Percentiles rank a stretch among this genome's conserved stretches.
These are phyloP conservation scores for Bjerkandera adusta DNA, from an alignment of 1,284 basidiomycete genomes.

Conservation along the genomic window DNA sequence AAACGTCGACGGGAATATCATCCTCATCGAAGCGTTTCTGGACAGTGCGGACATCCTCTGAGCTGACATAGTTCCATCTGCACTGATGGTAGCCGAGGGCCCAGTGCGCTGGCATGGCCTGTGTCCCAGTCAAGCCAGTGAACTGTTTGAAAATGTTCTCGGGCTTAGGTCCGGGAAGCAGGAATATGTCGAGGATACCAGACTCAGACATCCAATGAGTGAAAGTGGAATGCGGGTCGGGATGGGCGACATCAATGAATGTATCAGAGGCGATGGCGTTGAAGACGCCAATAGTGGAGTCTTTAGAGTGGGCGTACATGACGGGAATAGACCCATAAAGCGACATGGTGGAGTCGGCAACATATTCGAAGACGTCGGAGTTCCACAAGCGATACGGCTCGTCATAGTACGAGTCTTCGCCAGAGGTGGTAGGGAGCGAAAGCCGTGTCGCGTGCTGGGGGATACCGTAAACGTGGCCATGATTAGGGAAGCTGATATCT, in stretches of 20 bases:
- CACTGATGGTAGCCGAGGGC: slow-evolving; percentile 96
- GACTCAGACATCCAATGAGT: slow-evolving; percentile 98
- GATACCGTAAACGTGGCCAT: slow-evolving; percentile 90
- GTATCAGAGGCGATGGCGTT: slow-evolving; percentile 92
- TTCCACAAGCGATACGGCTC: slow-evolving; percentile 98
- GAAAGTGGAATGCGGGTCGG: slow-evolving; percentile 62
- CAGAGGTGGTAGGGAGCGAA: slow-evolving; percentile 83
- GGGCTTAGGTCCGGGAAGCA: slow-evolving; percentile 88
- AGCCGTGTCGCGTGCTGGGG: slow-evolving; percentile 95
- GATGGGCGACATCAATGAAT: slow-evolving; percentile 88
- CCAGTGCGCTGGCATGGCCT: slow-evolving; percentile 88
- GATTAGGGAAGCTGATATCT: slow-evolving; percentile 92
- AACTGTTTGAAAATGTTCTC: slow-evolving; percentile 86
- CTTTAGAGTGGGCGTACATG: slow-evolving; percentile 87
- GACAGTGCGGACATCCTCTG: slow-evolving; percentile 87
- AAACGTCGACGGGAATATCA: slow-evolving; percentile 94
- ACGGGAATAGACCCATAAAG: slow-evolving; percentile 92
- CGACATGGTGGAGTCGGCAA: slow-evolving; percentile 87
- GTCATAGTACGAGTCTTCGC: slow-evolving; percentile 65
- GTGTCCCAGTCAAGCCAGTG: slow-evolving; percentile 80
- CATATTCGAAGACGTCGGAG: slow-evolving; percentile 96
- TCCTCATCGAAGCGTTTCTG: slow-evolving; percentile 88
- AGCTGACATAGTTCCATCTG: slow-evolving; percentile 96
- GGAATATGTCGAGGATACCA: slow-evolving; percentile 92
- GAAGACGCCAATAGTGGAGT: slow-evolving; percentile 88